Evolutionary conservation across 2,329 filamentous ascomycete species (phyloP).

Genomic region (Arthrinium puccinioides): DNA sequence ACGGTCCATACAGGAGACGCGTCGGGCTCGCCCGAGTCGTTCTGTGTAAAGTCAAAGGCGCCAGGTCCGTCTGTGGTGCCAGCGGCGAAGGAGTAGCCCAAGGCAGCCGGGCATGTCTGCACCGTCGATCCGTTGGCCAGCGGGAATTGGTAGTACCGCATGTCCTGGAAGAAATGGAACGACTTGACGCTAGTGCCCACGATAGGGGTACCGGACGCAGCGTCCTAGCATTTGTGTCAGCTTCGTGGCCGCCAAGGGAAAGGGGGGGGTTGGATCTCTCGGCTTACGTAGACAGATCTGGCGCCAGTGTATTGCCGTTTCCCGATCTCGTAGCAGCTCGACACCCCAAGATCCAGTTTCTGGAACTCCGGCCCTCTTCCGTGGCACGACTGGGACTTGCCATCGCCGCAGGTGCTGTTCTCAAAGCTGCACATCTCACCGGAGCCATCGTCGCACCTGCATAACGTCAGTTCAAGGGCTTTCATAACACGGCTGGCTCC

Average conservation of each 20-base stretch:
- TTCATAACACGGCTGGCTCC: not conserved
- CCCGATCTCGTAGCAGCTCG: constrained; percentile 73
- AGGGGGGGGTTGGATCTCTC: not conserved
- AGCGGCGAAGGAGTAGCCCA: constrained; percentile 85
- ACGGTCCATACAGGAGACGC: constrained; percentile 71
- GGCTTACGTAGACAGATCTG: constrained; percentile 32
- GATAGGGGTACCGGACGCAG: constrained; percentile 39
- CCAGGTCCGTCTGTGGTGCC: constrained; percentile 87
- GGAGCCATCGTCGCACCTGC: constrained; percentile 68
- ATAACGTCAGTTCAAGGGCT: not conserved
- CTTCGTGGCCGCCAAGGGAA: not conserved
- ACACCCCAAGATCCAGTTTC: constrained; percentile 59
- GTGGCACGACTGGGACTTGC: constrained; percentile 60
- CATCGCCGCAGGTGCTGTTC: constrained; percentile 70
- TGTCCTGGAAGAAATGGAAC: constrained; percentile 75
- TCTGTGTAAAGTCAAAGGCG: constrained; percentile 84
- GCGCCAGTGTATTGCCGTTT: constrained; percentile 58
- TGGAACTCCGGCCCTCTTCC: constrained; percentile 62
- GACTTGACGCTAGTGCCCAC: constrained; percentile 62
- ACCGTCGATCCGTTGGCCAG: constrained; percentile 65
- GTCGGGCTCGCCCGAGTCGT: constrained; percentile 61
- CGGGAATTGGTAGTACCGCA: constrained; percentile 65
- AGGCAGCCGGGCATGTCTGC: constrained; percentile 72
- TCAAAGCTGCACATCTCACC: constrained; percentile 61
- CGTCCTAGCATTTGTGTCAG: constrained; percentile 41